Evolutionary conservation across 139 green algal species (phyloP).

Genomic region (Chlorella sp.): DNA sequence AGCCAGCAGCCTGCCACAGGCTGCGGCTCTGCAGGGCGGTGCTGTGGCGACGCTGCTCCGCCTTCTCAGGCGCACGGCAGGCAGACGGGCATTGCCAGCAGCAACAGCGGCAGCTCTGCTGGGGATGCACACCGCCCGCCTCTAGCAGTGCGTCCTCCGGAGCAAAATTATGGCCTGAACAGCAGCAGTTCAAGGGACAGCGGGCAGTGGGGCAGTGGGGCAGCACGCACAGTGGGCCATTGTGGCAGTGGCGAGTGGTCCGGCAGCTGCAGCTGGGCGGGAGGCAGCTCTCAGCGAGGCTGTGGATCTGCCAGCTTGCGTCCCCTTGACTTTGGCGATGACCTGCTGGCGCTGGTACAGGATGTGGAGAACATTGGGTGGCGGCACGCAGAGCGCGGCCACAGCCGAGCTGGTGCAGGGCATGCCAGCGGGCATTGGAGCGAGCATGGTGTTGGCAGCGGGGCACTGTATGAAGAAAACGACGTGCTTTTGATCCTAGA

Average conservation of each 20-base stretch:
- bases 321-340: neutral
- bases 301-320: no score
- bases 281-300: no score
- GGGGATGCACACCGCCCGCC: neutral
- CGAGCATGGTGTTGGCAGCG: neutral
- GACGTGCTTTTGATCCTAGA: neutral
- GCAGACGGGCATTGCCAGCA: neutral
- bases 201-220: no score
- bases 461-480: constrained; percentile 10
- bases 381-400: no score
- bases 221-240: no score
- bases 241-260: no score
- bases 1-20: no score
- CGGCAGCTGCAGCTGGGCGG: no score
- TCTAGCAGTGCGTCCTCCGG: neutral
- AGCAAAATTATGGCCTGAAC: neutral
- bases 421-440: no score
- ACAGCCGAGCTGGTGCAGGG: neutral
- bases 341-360: neutral
- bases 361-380: neutral
- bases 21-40: neutral
- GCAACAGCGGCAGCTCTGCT: neutral
- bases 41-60: neutral
- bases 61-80: neutral
- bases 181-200: neutral